These are phyloP conservation scores for Zanthoxylum bungeanum DNA, from an alignment of 345 rosid species.

Conservation along the genomic window DNA sequence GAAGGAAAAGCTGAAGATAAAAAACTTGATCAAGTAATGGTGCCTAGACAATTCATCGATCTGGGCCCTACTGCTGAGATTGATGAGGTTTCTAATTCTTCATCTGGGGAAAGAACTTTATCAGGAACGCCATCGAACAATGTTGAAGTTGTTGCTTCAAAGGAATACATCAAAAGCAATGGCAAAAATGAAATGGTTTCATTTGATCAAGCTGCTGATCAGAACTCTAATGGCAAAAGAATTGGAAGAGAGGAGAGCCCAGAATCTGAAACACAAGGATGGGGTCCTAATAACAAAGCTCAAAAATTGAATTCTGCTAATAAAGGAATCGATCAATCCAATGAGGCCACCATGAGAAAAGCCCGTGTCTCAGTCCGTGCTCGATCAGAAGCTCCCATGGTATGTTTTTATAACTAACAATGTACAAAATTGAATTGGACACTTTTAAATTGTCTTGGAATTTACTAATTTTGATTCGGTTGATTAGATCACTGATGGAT, in stretches of 20 bases:
- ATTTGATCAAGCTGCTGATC: constrained; percentile 25
- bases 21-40: constrained; percentile 26
- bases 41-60: constrained; percentile 69
- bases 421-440: background rate
- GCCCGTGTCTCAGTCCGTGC: constrained; percentile 99
- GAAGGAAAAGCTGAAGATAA: constrained; percentile 39
- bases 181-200: constrained; percentile 30
- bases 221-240: constrained; percentile 41
- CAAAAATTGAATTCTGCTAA: constrained; percentile 38
- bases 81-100: constrained; percentile 50
- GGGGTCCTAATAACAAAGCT: constrained; percentile 59
- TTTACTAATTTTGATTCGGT: constrained; percentile 3
- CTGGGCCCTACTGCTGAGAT: constrained; percentile 43
- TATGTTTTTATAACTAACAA: constrained; percentile 13
- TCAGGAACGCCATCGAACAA: constrained; percentile 45
- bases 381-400: constrained; percentile 98
- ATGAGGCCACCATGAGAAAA: constrained; percentile 88
- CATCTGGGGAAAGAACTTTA: constrained; percentile 74
- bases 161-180: constrained; percentile 13
- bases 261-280: constrained; percentile 55
- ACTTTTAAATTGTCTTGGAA: background rate
- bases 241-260: constrained; percentile 63
- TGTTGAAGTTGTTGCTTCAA: constrained; percentile 21
- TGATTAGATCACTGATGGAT: constrained; percentile 50
- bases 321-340: constrained; percentile 51